These are phyloP conservation scores for Phytophthora foliorum DNA, from an alignment of 352 stramenopile genomes.

Conservation along the genomic window DNA sequence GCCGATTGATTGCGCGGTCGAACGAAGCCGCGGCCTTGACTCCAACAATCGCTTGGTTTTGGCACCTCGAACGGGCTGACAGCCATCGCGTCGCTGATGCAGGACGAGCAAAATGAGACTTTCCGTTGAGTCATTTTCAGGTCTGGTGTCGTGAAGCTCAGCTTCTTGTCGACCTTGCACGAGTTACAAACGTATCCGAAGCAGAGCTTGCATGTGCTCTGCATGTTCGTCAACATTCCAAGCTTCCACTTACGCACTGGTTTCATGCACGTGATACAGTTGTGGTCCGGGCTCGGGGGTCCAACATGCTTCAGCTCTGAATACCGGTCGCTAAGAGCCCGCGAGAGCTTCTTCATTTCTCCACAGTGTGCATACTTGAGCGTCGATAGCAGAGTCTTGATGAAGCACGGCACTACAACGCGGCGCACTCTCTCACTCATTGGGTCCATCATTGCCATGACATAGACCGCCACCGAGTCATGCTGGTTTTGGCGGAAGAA, in stretches of 20 bases:
- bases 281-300: conserved; percentile 20
- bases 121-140: conserved; percentile 43
- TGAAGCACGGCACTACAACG: conserved; percentile 28
- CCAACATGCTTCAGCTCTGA: conserved; percentile 22
- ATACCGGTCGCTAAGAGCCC: conserved; percentile 30
- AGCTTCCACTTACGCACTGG: conserved; percentile 24
- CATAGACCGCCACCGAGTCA: conserved; percentile 49
- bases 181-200: conserved; percentile 39
- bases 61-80: conserved; percentile 27
- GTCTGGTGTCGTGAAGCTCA: conserved; percentile 47
- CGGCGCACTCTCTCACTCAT: conserved; percentile 32
- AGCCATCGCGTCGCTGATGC: conserved; percentile 32
- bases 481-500: conserved; percentile 47
- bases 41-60: conserved; percentile 16
- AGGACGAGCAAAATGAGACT: conserved; percentile 47
- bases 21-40: neutral
- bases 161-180: conserved; percentile 45
- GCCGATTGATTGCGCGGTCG: conserved; percentile 9
- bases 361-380: conserved; percentile 38
- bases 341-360: conserved; percentile 43
- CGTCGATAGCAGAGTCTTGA: conserved; percentile 38
- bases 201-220: conserved; percentile 43
- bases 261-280: conserved; percentile 40
- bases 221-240: conserved; percentile 20
- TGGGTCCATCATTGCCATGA: conserved; percentile 43